Base-by-base conservation (phyloP, 1,139 yeast genomes). In the Blastobotrys illinoisensis region DNA sequence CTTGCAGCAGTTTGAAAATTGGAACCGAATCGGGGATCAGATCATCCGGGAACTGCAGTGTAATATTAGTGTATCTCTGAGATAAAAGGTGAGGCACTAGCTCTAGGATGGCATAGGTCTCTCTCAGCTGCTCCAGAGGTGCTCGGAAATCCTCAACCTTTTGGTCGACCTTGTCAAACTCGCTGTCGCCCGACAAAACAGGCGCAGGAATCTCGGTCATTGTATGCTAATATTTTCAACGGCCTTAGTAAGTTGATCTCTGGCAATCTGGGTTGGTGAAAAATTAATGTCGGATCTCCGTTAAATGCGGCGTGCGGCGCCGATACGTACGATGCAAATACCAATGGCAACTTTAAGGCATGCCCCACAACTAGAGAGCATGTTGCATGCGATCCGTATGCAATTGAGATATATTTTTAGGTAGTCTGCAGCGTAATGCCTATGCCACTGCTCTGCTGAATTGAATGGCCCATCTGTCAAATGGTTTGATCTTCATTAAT, bases 1-100 rank as follows among this genome's bases (percentile, higher is more conserved):
- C 61, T 76, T 85, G 51, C 79, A 71, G 56, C 69, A 73, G 56
- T 77, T 57, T 81, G 0, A 83, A 81, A 0, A 91, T 81, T 16
- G 83, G 77, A 0, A 95, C 83, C 1, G 97, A 83, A 66, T 93
- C 97, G 52, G 84, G 77, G 1, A 95, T 80, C 50, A 90, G 73
- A 6, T 74, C 62, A 68, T 95, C 99, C 0, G 99, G 98, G 62
- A 95, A 91, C 70, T 93, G 99, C 44, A 93, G 73, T 0, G 98
- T 91, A 2, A 91, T 78, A 46, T 78, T 76, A 2, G 65, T 60
- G 24, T 63, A 63, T 13, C 79, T 66, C 28, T 73, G 69, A 6
- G 67, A 62, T 11, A 28, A 21, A 3, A 47, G 21, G 26, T 47
- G 49, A 4, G 18, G 24, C 20, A 23, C 44, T 47, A 76, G 46